Evolutionary conservation across 176 grass and related monocot genomes (phyloP).

Genomic region (Pontederia crassipes): DNA sequence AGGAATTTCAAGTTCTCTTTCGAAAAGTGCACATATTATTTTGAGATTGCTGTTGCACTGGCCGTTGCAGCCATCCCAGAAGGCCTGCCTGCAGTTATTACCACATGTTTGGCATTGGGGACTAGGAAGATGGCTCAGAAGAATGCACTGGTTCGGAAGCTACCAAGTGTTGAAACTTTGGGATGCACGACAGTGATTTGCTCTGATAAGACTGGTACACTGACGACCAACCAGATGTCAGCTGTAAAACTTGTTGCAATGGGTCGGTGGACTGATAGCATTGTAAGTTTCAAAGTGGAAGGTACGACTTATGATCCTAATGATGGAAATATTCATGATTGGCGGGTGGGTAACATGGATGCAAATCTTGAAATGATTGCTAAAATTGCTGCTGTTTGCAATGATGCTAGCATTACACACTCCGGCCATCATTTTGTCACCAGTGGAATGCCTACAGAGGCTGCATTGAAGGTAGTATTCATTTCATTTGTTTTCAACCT

Average conservation of each 20-base stretch:
- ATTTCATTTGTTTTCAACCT: not conserved
- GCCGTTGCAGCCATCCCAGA: constrained; percentile 20
- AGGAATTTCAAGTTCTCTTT: constrained; percentile 17
- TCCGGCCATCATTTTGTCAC: constrained; percentile 11
- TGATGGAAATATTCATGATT: constrained; percentile 13
- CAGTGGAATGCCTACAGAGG: constrained; percentile 20
- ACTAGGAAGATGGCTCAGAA: constrained; percentile 22
- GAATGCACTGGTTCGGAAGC: constrained; percentile 18
- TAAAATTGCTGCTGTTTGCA: constrained; percentile 15
- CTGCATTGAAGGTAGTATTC: constrained; percentile 22
- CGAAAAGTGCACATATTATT: constrained; percentile 20
- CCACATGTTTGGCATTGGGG: constrained; percentile 19
- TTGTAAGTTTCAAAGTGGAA: constrained; percentile 10
- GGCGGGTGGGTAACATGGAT: constrained; percentile 11
- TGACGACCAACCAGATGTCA: constrained; percentile 22
- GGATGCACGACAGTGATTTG: constrained; percentile 21
- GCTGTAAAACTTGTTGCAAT: constrained; percentile 9
- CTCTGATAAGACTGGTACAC: constrained; percentile 23
- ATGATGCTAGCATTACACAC: constrained; percentile 13
- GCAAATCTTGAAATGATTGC: constrained; percentile 21
- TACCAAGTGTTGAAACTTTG: constrained; percentile 20
- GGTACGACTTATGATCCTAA: constrained; percentile 13
- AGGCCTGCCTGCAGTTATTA: constrained; percentile 18
- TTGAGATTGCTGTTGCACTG: constrained; percentile 22
- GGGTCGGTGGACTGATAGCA: constrained; percentile 9